phyloP scores from a whole-genome alignment of 2,329 filamentous ascomycete genomes.

The Pyrenochaeta sp. region DNA sequence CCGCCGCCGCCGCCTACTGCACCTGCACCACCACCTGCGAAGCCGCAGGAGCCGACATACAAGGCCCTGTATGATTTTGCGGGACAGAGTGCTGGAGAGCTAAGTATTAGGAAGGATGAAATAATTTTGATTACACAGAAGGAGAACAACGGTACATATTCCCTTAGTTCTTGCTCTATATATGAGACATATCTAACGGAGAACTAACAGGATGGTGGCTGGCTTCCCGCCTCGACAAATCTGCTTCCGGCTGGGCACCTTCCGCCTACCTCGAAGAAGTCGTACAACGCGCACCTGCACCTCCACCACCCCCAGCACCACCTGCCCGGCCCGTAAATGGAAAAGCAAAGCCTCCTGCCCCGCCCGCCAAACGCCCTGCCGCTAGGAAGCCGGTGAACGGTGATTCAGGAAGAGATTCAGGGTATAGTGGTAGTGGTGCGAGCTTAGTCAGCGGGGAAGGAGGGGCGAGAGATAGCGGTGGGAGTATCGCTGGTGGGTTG shows the following conservation, averaged over 20 bases:
- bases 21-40: conserved; percentile 66
- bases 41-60: conserved; percentile 76
- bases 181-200: conserved; percentile 26
- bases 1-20: conserved; percentile 69
- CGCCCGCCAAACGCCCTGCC: conserved; percentile 81
- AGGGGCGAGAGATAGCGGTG: conserved; percentile 51
- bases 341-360: conserved; percentile 78
- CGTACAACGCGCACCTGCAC: conserved; percentile 63
- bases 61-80: conserved; percentile 93
- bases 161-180: not conserved
- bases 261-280: conserved; percentile 92
- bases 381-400: conserved; percentile 70
- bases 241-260: conserved; percentile 90
- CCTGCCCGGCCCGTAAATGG: conserved; percentile 69
- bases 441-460: conserved; percentile 43
- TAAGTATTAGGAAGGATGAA: conserved; percentile 81
- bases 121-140: conserved; percentile 91
- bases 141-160: conserved; percentile 82
- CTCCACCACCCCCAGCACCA: conserved; percentile 57
- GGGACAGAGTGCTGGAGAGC: conserved; percentile 83
- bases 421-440: conserved; percentile 54
- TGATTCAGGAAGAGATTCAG: conserved; percentile 72
- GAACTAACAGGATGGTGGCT: conserved; percentile 86
- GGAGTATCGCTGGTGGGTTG: conserved; percentile 58
- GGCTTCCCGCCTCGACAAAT: conserved; percentile 73